Percentiles rank a stretch among this genome's conserved stretches.
phyloP scores from a whole-genome alignment of 371 early-diverging fungal genomes.

The Vairimorpha apis region DNA sequence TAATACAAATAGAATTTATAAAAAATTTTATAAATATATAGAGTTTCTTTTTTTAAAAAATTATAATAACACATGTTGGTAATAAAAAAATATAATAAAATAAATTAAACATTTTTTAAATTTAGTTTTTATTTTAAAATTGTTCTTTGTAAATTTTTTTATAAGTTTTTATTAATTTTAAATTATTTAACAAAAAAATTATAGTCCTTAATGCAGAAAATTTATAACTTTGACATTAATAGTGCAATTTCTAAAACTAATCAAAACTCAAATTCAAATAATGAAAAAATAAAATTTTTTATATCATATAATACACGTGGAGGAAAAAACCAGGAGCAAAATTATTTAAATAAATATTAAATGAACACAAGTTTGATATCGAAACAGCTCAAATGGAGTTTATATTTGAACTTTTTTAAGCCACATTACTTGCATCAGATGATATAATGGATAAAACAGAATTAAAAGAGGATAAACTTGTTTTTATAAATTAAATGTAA shows the following conservation, averaged over 20 bases:
- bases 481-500: conserved; percentile 81
- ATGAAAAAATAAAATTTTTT: neutral
- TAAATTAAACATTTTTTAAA: too few species aligned
- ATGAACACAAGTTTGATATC: neutral
- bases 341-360: neutral
- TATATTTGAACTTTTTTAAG: conserved; percentile 67
- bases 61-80: too few species aligned
- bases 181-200: neutral
- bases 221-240: neutral
- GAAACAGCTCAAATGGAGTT: neutral
- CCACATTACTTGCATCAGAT: conserved; percentile 86
- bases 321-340: neutral
- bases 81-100: neutral
- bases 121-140: too few species aligned
- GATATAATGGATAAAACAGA: conserved; percentile 90
- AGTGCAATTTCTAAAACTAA: neutral
- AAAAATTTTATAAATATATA: neutral
- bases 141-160: too few species aligned
- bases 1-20: neutral
- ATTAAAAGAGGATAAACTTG: conserved; percentile 83
- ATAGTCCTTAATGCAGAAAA: neutral
- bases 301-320: neutral
- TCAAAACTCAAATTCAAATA: neutral
- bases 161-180: too few species aligned
- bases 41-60: neutral